Conservation (phyloP, 2,329 filamentous ascomycete species). For the Fusarium sp. region DNA sequence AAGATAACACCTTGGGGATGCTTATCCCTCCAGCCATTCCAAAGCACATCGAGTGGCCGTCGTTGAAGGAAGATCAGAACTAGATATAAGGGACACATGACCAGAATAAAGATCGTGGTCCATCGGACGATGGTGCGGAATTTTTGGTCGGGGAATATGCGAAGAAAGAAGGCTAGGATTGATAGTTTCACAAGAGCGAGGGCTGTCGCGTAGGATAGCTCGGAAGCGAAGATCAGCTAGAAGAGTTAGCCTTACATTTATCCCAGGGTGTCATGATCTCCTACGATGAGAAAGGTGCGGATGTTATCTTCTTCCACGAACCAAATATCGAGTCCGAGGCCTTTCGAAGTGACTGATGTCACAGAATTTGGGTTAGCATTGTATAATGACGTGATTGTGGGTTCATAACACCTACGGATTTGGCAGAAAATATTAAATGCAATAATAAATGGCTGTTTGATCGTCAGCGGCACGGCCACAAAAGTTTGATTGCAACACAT, state of each 20-base stretch:
- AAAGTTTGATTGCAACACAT: not conserved
- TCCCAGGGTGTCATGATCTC: rapidly evolving
- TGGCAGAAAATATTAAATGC: not conserved
- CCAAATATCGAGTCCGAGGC: not conserved
- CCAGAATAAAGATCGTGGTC: not conserved
- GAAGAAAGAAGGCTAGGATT: constrained; percentile 1
- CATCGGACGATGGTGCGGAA: not conserved
- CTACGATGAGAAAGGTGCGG: not conserved
- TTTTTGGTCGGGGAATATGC: not conserved
- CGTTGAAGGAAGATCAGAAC: not conserved
- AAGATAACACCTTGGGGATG: not conserved
- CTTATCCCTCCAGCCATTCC: constrained; percentile 8
- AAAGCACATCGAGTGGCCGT: not conserved
- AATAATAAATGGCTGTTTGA: not conserved
- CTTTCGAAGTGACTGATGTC: not conserved
- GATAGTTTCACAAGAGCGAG: not conserved
- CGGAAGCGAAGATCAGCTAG: not conserved
- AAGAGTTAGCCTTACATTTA: not conserved
- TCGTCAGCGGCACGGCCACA: rapidly evolving
- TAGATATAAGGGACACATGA: rapidly evolving
- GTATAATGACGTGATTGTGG: rapidly evolving
- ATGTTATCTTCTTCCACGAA: not conserved
- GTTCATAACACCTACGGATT: not conserved
- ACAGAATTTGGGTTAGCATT: not conserved
- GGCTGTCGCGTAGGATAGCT: not conserved